Percentiles rank a stretch among this genome's conserved stretches.
Conservation (phyloP, 441 rosid species). For the Populus hybrid region DNA sequence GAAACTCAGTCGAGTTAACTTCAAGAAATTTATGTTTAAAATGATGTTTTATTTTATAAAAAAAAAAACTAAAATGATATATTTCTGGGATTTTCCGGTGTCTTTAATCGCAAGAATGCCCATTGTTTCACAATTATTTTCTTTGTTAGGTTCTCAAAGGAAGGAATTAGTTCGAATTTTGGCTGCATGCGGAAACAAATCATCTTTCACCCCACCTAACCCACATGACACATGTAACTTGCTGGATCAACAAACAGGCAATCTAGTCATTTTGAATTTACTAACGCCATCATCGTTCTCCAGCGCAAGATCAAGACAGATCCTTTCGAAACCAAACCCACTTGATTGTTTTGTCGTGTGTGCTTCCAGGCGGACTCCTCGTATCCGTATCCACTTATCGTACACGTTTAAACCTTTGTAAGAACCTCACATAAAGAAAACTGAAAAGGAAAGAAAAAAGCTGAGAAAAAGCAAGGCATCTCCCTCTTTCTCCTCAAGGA, state of each 20-base stretch:
- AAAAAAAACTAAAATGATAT: no score
- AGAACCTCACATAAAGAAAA: neutral
- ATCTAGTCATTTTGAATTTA: neutral
- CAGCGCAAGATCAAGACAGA: no score
- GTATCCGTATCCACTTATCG: neutral
- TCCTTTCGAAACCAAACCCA: neutral
- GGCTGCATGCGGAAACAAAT: neutral
- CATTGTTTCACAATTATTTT: neutral
- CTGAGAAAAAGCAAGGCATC: slow-evolving; percentile 8
- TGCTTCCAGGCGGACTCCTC: neutral
- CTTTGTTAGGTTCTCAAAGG: neutral
- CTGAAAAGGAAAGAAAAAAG: neutral
- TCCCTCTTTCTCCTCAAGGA: neutral
- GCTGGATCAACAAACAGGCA: neutral
- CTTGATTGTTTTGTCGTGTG: neutral
- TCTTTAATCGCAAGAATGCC: neutral
- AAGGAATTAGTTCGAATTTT: neutral
- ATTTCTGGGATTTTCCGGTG: no score
- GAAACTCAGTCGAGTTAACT: no score
- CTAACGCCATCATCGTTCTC: neutral
- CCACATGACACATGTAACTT: neutral
- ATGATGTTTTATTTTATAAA: no score
- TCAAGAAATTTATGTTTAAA: no score
- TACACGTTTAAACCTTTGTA: neutral
- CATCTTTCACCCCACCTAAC: neutral